Percentiles rank a stretch among this genome's conserved stretches.
These are phyloP conservation scores for Botrytis deweyae DNA, from an alignment of 2,329 filamentous ascomycete genomes.

Conservation along the genomic window DNA sequence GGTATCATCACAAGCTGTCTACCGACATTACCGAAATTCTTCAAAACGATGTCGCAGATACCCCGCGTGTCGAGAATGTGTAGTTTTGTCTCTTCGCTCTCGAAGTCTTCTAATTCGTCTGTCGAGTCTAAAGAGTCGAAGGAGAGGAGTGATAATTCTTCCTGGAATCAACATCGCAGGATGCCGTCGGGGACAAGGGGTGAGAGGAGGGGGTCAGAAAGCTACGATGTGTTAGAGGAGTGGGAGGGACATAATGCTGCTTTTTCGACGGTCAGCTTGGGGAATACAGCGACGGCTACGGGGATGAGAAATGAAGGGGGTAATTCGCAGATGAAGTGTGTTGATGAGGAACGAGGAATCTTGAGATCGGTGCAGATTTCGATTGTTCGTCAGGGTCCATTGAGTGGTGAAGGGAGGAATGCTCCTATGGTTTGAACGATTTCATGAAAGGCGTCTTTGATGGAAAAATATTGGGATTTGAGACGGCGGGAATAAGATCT, in stretches of 20 bases:
- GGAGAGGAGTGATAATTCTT: not conserved
- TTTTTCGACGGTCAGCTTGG: not conserved
- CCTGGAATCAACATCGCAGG: not conserved
- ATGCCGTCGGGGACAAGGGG: not conserved
- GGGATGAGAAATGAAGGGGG: not conserved
- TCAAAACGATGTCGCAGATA: not conserved
- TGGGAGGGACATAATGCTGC: not conserved
- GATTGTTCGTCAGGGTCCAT: not conserved
- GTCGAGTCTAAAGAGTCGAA: not conserved
- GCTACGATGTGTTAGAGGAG: not conserved
- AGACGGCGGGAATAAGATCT: rapidly evolving
- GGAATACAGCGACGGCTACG: not conserved
- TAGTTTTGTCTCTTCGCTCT: not conserved
- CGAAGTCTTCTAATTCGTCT: not conserved
- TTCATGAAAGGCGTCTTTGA: not conserved
- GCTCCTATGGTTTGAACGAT: not conserved
- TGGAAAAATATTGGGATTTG: not conserved
- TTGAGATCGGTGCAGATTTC: not conserved
- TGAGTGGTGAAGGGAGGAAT: not conserved
- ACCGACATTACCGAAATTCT: not conserved
- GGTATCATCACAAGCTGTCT: conserved; percentile 12
- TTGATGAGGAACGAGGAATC: not conserved
- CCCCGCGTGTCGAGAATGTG: not conserved
- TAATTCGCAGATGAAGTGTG: not conserved
- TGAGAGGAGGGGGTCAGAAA: not conserved